Evolutionary conservation across 2,329 filamentous ascomycete genomes (phyloP).

Genomic region (Xylaria sp.): DNA sequence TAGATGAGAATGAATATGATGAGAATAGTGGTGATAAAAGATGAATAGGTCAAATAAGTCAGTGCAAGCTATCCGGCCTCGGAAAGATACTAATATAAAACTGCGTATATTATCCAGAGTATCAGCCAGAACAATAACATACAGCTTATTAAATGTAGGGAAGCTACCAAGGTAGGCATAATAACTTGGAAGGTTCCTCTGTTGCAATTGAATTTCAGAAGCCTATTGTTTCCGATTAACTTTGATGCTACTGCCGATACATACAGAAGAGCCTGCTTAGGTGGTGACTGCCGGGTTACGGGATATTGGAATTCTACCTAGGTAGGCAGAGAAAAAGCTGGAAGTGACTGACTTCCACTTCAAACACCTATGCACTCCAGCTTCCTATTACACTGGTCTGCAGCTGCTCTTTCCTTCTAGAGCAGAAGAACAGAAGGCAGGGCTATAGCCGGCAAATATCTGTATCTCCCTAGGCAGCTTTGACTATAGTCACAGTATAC

Average conservation of each 20-base stretch:
- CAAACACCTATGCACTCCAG: neutral
- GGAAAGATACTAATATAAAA: no score
- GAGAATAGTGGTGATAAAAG: neutral
- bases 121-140: neutral
- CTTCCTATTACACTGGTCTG: neutral
- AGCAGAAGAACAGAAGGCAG: neutral
- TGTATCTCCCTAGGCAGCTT: no score
- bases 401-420: neutral
- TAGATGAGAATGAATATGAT: neutral
- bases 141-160: neutral
- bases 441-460: neutral
- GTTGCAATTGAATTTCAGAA: neutral
- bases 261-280: no score
- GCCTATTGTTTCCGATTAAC: neutral
- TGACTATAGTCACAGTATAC: neutral
- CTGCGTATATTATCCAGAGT: neutral
- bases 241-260: neutral
- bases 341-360: neutral
- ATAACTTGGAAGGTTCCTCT: neutral
- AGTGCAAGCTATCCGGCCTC: no score
- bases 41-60: neutral
- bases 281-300: neutral
- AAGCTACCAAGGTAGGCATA: neutral
- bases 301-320: neutral
- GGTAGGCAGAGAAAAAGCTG: neutral